These are phyloP conservation scores for Meripilus lineatus DNA, from an alignment of 1,284 basidiomycete species.

Conservation along the genomic window DNA sequence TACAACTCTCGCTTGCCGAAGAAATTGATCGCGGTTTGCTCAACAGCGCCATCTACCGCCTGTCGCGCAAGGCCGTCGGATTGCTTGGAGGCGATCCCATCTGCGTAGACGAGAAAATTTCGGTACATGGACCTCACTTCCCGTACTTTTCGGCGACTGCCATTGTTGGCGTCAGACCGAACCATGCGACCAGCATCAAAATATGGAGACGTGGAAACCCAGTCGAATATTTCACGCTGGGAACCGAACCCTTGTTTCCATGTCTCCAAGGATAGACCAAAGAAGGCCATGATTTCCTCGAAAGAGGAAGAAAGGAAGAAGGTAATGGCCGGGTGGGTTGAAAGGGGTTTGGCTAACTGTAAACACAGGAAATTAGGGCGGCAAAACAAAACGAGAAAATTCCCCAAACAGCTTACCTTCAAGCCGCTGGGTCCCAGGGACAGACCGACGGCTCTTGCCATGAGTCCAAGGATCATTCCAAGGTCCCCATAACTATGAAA, in stretches of 20 bases:
- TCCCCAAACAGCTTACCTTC: conserved; percentile 37
- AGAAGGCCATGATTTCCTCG: conserved; percentile 45
- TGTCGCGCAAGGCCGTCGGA: neutral
- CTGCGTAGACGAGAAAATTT: conserved; percentile 49
- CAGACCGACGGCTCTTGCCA: conserved; percentile 48
- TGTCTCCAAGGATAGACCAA: conserved; percentile 47
- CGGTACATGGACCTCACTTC: conserved; percentile 53
- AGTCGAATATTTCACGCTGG: conserved; percentile 48
- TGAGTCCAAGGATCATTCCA: conserved; percentile 57
- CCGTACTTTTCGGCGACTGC: conserved; percentile 36
- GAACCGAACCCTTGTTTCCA: conserved; percentile 52
- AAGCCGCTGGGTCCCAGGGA: conserved; percentile 48
- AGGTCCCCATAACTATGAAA: conserved; percentile 64
- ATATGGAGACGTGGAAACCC: conserved; percentile 47
- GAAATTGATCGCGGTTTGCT: conserved; percentile 43
- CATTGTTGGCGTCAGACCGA: conserved; percentile 21
- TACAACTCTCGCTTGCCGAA: conserved; percentile 52
- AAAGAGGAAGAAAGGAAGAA: conserved; percentile 35
- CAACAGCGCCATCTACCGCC: conserved; percentile 16
- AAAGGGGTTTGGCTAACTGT: conserved; percentile 20
- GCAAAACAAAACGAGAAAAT: neutral
- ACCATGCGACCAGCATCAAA: conserved; percentile 36
- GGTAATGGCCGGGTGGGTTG: conserved; percentile 22
- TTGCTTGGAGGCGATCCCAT: conserved; percentile 9
- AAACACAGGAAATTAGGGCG: conserved; percentile 32